Conservation (phyloP, 495 filamentous ascomycete genomes). For the Massariosphaeria phaeospora region DNA sequence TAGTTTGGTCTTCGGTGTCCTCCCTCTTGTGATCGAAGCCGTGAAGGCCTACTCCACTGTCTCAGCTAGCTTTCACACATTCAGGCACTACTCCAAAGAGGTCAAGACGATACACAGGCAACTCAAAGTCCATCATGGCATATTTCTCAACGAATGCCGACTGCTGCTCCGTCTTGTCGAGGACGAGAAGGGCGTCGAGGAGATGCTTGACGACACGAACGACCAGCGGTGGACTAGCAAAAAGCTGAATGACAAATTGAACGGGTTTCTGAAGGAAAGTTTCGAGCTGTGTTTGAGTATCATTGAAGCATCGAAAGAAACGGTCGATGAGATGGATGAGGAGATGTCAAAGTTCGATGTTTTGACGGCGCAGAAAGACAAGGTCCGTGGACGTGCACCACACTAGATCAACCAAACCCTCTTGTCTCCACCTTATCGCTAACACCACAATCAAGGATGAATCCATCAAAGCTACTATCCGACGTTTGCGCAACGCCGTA, state of each 20-base stretch:
- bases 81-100: constrained; percentile 19
- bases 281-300: constrained; percentile 12
- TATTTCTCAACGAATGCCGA: constrained; percentile 27
- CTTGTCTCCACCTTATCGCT: neutral
- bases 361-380: neutral
- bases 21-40: constrained; percentile 22
- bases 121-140: constrained; percentile 3
- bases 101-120: constrained; percentile 11
- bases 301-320: constrained; percentile 21
- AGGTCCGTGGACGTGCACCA: constrained; percentile 3
- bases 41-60: constrained; percentile 11
- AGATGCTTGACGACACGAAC: constrained; percentile 8
- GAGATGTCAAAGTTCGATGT: constrained; percentile 27
- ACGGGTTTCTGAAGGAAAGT: constrained; percentile 13
- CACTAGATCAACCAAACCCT: neutral
- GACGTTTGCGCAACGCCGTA: constrained; percentile 2
- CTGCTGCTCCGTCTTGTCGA: constrained; percentile 15
- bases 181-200: constrained; percentile 9
- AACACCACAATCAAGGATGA: constrained; percentile 1
- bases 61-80: constrained; percentile 4
- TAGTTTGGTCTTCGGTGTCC: constrained; percentile 17
- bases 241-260: constrained; percentile 13
- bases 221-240: constrained; percentile 13
- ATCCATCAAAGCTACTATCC: constrained; percentile 12
- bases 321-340: constrained; percentile 22